Evolutionary conservation across 495 filamentous ascomycete genomes (phyloP), one percentile per base, ranked within the genome.

Genomic region (Annulohypoxylon bovei): DNA sequence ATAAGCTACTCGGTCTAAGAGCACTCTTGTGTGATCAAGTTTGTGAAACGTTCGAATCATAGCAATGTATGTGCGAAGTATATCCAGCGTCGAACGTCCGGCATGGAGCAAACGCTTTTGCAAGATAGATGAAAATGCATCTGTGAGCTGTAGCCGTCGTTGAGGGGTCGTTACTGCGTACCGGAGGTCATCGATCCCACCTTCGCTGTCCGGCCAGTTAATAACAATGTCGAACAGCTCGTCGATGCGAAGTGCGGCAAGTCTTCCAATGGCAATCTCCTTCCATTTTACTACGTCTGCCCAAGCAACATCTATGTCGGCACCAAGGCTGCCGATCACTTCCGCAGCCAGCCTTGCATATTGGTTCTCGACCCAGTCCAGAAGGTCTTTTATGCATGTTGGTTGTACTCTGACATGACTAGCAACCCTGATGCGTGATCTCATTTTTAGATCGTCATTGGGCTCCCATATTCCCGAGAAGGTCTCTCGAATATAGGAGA

Each of bases 171-270:
- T 85, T 37, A 87, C 80, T 39, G 84, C 85, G 37, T 82, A 82
- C 20, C 83, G 81, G 50, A 88, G 78, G 78, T 98, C 95, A 57
- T 95, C 88, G 49, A 98, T 88, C 4, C 92, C 94, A n/a, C 92
- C 93, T 30, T 85, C 85, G 65, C 90, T 93, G 14, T 85, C 74
- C 27, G 93, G 92, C 95, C 95, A 98, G 22, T 89, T 87, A 35
- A 94, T 85, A 46, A 97, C 89, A 56, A 97, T 92, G 67, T 97
- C 91, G 69, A 98, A 99, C 5, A 99, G 82, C 74, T 97, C 92
- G 2, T 87, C 83, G 9, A 91, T 93, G 30, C 95, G 89, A 23
- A 95, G 85, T 40, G 87, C 85, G 3, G 93, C 94, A n/a, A 97
- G 83, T 23, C 92, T 86, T 5, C 89, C 88, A 62, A 95, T 81